A percentile compares a stretch with the other conserved stretches of the same genome.
Evolutionary conservation across 2,329 filamentous ascomycete species (phyloP).

Genomic region (Pseudocercospora fuligena): DNA sequence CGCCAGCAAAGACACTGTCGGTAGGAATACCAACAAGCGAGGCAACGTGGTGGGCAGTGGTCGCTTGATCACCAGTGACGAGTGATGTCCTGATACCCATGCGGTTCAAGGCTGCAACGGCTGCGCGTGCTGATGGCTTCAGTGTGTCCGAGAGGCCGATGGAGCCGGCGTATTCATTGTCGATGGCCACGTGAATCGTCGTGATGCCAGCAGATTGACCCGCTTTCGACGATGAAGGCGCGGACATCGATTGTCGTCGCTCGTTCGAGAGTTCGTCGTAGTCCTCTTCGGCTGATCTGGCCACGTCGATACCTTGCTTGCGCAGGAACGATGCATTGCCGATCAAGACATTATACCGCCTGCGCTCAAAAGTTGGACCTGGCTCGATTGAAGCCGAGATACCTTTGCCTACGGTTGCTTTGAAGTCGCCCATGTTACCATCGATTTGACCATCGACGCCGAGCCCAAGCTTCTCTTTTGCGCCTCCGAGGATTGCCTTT

Average conservation of each 20-base stretch:
- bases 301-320: conserved; percentile 70
- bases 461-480: conserved; percentile 75
- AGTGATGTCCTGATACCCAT: conserved; percentile 89
- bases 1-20: conserved; percentile 80
- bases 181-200: conserved; percentile 88
- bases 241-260: conserved; percentile 29
- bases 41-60: conserved; percentile 84
- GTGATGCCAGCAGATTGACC: conserved; percentile 73
- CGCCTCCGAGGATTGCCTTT: conserved; percentile 78
- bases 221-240: conserved; percentile 40
- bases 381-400: conserved; percentile 84
- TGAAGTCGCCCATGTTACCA: conserved; percentile 84
- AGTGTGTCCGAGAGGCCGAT: conserved; percentile 87
- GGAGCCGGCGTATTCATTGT: conserved; percentile 78
- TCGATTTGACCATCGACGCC: conserved; percentile 75
- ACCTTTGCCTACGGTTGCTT: conserved; percentile 80
- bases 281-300: conserved; percentile 57
- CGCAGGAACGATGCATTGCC: conserved; percentile 81
- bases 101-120: conserved; percentile 78
- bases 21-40: conserved; percentile 77
- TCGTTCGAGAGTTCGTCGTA: conserved; percentile 48
- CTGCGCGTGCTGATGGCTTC: conserved; percentile 81
- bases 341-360: conserved; percentile 77
- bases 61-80: conserved; percentile 88
- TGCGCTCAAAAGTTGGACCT: conserved; percentile 66